phyloP scores from a whole-genome alignment of 306 rosid species.

The Trifolium repens region DNA sequence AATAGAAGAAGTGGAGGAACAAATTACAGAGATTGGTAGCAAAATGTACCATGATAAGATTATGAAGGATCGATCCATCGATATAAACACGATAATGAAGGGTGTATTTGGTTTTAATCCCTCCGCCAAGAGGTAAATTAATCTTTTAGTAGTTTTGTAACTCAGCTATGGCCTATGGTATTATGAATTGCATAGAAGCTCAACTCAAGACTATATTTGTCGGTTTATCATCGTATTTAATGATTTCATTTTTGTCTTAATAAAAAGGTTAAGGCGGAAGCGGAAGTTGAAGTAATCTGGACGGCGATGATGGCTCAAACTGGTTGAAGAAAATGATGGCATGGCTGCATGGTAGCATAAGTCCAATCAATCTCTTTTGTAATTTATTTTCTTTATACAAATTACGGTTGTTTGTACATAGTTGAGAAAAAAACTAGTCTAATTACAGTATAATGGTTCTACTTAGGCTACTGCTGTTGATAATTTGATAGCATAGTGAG shows the following conservation, averaged over 20 bases:
- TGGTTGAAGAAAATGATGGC: constrained; percentile 35
- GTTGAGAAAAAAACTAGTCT: constrained; percentile 31
- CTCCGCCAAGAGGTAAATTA: constrained; percentile 65
- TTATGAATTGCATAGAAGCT: neutral
- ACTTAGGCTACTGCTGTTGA: neutral
- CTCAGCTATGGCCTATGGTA: constrained; percentile 24
- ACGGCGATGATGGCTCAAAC: constrained; percentile 46
- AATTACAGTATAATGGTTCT: constrained; percentile 1
- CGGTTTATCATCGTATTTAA: constrained; percentile 31
- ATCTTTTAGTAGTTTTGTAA: constrained; percentile 27
- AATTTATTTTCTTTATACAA: constrained; percentile 8
- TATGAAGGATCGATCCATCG: constrained; percentile 81
- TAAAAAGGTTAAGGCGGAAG: constrained; percentile 55
- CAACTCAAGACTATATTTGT: neutral
- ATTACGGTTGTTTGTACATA: constrained; percentile 35
- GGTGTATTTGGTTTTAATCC: constrained; percentile 76
- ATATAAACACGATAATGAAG: constrained; percentile 83
- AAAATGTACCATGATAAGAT: constrained; percentile 88
- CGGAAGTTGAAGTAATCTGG: constrained; percentile 60
- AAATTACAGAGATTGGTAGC: constrained; percentile 85
- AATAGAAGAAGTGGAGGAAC: constrained; percentile 90
- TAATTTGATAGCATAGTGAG: constrained; percentile 14
- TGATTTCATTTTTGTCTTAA: constrained; percentile 46
- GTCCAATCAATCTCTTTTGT: neutral
- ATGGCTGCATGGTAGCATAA: constrained; percentile 10